A percentile compares a stretch with the other conserved stretches of the same genome.
Evolutionary conservation across 1,284 basidiomycete species (phyloP).

Genomic region (Mixia osmundae): DNA sequence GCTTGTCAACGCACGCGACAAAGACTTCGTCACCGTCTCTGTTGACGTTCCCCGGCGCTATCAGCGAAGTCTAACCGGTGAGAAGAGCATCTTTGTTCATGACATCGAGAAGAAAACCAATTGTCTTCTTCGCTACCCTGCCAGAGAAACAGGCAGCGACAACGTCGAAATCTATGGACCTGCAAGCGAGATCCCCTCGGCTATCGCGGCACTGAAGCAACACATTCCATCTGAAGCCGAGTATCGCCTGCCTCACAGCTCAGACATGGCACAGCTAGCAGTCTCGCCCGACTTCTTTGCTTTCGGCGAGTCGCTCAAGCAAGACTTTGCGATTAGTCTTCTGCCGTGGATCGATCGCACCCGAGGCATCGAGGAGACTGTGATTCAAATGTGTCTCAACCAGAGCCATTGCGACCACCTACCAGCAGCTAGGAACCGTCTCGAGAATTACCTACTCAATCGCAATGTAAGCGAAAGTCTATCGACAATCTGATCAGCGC

Average conservation of each 20-base stretch:
- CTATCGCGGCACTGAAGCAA: slow-evolving; percentile 80
- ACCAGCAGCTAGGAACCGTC: slow-evolving; percentile 62
- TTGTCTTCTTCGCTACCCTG: slow-evolving; percentile 78
- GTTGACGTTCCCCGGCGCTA: slow-evolving; percentile 80
- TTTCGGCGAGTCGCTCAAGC: slow-evolving; percentile 70
- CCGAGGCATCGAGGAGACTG: slow-evolving; percentile 42
- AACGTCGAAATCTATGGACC: slow-evolving; percentile 84
- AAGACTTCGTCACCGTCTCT: slow-evolving; percentile 84
- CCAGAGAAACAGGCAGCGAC: slow-evolving; percentile 80
- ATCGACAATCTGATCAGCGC: background rate
- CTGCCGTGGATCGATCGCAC: slow-evolving; percentile 20
- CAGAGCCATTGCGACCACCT: slow-evolving; percentile 82
- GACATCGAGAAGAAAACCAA: slow-evolving; percentile 95
- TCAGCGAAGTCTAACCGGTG: slow-evolving; percentile 79
- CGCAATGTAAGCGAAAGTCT: slow-evolving; percentile 39
- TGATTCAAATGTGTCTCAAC: slow-evolving; percentile 84
- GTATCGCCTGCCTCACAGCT: slow-evolving; percentile 61
- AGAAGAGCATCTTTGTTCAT: slow-evolving; percentile 89
- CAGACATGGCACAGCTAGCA: slow-evolving; percentile 37
- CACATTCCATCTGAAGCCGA: slow-evolving; percentile 86
- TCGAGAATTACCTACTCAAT: slow-evolving; percentile 72
- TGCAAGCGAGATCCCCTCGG: slow-evolving; percentile 88
- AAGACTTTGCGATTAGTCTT: slow-evolving; percentile 76
- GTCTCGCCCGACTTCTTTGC: slow-evolving; percentile 54
- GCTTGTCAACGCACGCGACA: slow-evolving; percentile 90